Percentiles rank a stretch among this genome's conserved stretches.
phyloP scores from a whole-genome alignment of 2,329 filamentous ascomycete genomes.

The Venturia oleaginea region DNA sequence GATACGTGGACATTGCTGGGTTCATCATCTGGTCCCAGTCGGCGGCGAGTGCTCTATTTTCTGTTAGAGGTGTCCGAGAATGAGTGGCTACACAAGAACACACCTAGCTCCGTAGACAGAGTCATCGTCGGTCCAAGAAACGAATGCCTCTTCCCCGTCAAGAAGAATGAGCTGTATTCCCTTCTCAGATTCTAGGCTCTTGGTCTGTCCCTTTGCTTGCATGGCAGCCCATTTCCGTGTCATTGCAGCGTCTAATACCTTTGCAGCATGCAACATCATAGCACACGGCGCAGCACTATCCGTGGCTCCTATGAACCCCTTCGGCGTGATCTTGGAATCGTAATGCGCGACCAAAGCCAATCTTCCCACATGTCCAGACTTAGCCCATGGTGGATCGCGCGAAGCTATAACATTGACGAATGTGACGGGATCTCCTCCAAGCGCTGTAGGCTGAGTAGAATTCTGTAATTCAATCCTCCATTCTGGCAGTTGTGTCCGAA shows the following conservation, averaged over 20 bases:
- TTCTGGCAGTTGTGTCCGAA: constrained; percentile 59
- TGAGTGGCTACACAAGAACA: constrained; percentile 16
- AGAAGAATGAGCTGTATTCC: constrained; percentile 84
- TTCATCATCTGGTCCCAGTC: constrained; percentile 67
- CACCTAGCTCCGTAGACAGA: constrained; percentile 82
- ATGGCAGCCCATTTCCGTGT: constrained; percentile 74
- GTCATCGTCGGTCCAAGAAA: constrained; percentile 68
- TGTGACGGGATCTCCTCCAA: constrained; percentile 60
- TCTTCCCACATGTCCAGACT: constrained; percentile 64
- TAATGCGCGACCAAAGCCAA: constrained; percentile 90
- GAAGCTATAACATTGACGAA: constrained; percentile 83
- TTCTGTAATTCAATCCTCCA: constrained; percentile 85
- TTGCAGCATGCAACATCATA: constrained; percentile 79
- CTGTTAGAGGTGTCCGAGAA: constrained; percentile 7
- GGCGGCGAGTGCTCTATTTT: constrained; percentile 56
- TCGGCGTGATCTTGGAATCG: constrained; percentile 70
- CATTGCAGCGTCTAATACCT: constrained; percentile 69
- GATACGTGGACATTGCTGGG: constrained; percentile 63
- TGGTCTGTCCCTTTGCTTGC: constrained; percentile 47
- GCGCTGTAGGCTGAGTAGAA: constrained; percentile 71
- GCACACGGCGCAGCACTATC: constrained; percentile 94
- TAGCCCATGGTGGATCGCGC: constrained; percentile 77
- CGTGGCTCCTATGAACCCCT: constrained; percentile 85
- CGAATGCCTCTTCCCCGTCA: constrained; percentile 91
- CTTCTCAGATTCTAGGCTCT: constrained; percentile 59